Conservation (phyloP, 2,329 filamentous ascomycete genomes). For the Cadophora malorum region DNA sequence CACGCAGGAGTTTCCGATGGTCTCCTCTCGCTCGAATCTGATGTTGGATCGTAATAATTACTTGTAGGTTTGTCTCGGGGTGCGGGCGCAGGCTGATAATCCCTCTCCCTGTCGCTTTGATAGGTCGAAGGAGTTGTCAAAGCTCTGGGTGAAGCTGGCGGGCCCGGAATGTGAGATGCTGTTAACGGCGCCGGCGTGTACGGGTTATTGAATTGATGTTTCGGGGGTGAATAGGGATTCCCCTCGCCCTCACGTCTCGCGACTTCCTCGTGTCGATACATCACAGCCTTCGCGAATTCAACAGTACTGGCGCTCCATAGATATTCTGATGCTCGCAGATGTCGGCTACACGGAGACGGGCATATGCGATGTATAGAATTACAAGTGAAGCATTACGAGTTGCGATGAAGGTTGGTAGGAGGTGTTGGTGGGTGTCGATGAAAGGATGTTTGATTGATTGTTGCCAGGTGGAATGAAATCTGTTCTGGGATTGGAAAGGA, state of each 20-base stretch:
- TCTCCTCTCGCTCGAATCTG: conserved; percentile 50
- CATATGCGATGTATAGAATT: conserved; percentile 22
- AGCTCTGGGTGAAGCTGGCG: conserved; percentile 40
- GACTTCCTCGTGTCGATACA: conserved; percentile 42
- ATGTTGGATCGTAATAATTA: conserved; percentile 54
- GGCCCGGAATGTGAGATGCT: conserved; percentile 40
- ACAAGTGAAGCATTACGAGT: conserved; percentile 30
- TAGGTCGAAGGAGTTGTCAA: conserved; percentile 39
- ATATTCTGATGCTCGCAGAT: conserved; percentile 23
- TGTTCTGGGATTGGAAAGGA: conserved; percentile 19
- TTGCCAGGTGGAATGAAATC: conserved; percentile 26
- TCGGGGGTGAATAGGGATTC: conserved; percentile 41
- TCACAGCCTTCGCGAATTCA: conserved; percentile 37
- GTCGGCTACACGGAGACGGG: not conserved
- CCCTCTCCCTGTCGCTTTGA: conserved; percentile 37
- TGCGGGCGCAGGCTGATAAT: conserved; percentile 42
- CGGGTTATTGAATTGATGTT: conserved; percentile 43
- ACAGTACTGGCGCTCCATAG: conserved; percentile 39
- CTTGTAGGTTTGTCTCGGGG: conserved; percentile 50
- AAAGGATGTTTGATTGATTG: conserved; percentile 21
- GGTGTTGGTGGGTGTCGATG: not conserved
- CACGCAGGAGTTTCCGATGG: conserved; percentile 45
- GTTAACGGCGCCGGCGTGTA: conserved; percentile 40
- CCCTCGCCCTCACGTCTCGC: conserved; percentile 40
- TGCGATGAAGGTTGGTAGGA: conserved; percentile 13